Evolutionary conservation across 495 filamentous ascomycete genomes (phyloP).

Genomic region (Aspergillus egyptiacus): DNA sequence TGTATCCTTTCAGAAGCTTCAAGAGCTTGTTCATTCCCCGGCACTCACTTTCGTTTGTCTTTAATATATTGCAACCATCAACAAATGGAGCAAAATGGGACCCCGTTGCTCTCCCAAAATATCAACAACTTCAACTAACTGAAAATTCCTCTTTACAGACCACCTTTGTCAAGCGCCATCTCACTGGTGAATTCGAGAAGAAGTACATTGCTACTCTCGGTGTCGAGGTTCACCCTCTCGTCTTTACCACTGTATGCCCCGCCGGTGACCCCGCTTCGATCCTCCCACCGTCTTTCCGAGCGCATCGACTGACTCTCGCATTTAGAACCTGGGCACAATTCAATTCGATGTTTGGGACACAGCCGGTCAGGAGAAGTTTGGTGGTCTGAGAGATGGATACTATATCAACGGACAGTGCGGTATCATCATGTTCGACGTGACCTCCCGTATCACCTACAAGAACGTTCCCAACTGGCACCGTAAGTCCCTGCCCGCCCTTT

Average conservation of each 20-base stretch:
- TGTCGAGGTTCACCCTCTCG: slow-evolving; percentile 97
- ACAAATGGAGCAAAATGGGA: slow-evolving; percentile 26
- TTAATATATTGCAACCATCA: slow-evolving; percentile 22
- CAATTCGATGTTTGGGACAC: slow-evolving; percentile 99
- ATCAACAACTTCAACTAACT: slow-evolving; percentile 24
- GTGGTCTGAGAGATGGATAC: slow-evolving; percentile 98
- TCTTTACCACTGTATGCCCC: slow-evolving; percentile 82
- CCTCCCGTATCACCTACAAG: slow-evolving; percentile 99
- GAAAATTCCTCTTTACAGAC: slow-evolving; percentile 55
- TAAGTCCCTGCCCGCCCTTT: slow-evolving; percentile 46
- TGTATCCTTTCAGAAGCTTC: background rate
- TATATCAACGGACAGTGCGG: slow-evolving; percentile 99
- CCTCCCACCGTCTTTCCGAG: slow-evolving; percentile 11
- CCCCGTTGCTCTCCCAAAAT: slow-evolving; percentile 20
- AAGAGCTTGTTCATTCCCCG: too few relatives aligned
- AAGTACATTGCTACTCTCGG: slow-evolving; percentile 99
- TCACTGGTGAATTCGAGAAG: slow-evolving; percentile 99
- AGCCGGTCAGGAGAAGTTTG: slow-evolving; percentile 99
- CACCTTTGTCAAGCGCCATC: slow-evolving; percentile 99
- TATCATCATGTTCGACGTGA: slow-evolving; percentile 99
- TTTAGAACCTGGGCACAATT: slow-evolving; percentile 89
- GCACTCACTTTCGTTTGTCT: slow-evolving; percentile 7
- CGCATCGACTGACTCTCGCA: slow-evolving; percentile 35
- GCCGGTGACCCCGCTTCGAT: slow-evolving; percentile 30
- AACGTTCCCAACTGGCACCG: slow-evolving; percentile 99